These are phyloP conservation scores for Schizochytrium sp. DNA, from an alignment of 108 stramenopile genomes.

Conservation along the genomic window DNA sequence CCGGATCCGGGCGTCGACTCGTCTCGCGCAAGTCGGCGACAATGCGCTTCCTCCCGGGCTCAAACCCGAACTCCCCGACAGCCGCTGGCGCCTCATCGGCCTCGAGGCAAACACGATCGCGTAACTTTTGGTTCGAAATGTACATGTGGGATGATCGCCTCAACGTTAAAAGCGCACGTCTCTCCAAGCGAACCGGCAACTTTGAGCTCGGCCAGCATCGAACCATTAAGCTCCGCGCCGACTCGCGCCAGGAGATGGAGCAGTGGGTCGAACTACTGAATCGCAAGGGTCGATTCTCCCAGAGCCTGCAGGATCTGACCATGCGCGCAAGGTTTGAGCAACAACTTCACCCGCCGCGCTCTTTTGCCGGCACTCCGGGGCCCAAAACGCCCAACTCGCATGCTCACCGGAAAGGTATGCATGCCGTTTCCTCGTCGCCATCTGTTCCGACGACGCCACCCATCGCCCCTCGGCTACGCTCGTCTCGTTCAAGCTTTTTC, in stretches of 20 bases:
- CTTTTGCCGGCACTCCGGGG: background rate
- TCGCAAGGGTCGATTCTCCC: background rate
- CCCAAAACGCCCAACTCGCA: background rate
- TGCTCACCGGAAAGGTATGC: too few relatives aligned
- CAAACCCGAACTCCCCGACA: background rate
- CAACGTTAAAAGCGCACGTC: background rate
- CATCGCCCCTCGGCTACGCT: background rate
- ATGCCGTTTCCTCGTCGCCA: too few relatives aligned
- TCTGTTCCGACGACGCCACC: too few relatives aligned
- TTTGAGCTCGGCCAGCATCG: background rate
- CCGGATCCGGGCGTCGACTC: too few relatives aligned
- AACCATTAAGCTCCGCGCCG: constrained; percentile 5
- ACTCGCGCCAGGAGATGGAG: background rate
- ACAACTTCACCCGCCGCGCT: background rate
- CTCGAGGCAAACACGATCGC: background rate
- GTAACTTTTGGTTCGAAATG: background rate
- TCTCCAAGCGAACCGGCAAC: background rate
- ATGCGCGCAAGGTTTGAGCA: background rate
- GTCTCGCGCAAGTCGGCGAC: too few relatives aligned
- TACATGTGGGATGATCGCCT: background rate
- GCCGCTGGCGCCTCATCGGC: background rate
- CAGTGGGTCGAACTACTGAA: background rate
- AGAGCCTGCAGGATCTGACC: background rate
- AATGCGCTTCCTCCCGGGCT: too few relatives aligned
- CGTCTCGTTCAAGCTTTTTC: background rate